phyloP scores from a whole-genome alignment of 306 rosid genomes.

The Vicia villosa region DNA sequence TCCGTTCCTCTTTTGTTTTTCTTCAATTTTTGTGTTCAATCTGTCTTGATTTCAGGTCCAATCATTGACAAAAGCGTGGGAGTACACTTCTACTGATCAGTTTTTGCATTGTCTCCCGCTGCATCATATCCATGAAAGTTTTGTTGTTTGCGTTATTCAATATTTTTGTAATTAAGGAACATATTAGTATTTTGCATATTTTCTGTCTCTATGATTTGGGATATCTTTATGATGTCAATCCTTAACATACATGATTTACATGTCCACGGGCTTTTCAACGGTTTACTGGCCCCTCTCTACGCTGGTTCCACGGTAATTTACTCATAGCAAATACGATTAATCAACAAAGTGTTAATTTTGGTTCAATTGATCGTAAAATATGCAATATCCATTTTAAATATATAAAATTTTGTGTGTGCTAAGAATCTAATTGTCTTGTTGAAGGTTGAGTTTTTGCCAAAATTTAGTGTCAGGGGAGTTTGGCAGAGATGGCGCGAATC shows the following conservation, averaged over 20 bases:
- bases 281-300: constrained; percentile 82
- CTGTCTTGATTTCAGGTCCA: constrained; percentile 73
- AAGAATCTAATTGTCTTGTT: constrained; percentile 41
- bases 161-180: constrained; percentile 23
- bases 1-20: constrained; percentile 17
- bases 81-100: constrained; percentile 73
- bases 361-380: constrained; percentile 32
- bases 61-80: constrained; percentile 86
- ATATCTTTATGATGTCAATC: constrained; percentile 41
- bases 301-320: constrained; percentile 82
- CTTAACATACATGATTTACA: constrained; percentile 67
- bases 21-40: background rate
- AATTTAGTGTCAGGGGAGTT: constrained; percentile 88
- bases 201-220: constrained; percentile 25
- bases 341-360: background rate
- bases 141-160: constrained; percentile 18
- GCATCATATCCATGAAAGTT: constrained; percentile 80
- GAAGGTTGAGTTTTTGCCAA: constrained; percentile 96
- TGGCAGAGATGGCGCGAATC: constrained; percentile 94
- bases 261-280: constrained; percentile 96
- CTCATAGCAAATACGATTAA: constrained; percentile 16
- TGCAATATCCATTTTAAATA: constrained; percentile 25
- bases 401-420: constrained; percentile 8
- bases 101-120: constrained; percentile 88
- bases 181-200: constrained; percentile 33